Evolutionary conservation across 768 basidiomycete species (phyloP), one percentile per base, ranked within the genome.

Genomic region (Auricularia auricula-judae): DNA sequence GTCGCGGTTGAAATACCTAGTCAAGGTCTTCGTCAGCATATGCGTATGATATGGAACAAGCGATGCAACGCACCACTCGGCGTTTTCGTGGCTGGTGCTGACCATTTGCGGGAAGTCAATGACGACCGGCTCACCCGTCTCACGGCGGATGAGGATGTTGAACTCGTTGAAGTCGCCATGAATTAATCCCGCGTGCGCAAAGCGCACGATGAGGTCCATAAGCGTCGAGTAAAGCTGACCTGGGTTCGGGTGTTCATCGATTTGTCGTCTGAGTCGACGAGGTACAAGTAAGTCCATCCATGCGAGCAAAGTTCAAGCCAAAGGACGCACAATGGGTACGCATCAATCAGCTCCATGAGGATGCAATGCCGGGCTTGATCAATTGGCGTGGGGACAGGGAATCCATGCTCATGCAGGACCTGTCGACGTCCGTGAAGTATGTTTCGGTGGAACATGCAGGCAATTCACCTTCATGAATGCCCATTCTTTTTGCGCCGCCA

Each of bases 81-180:
- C 97, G 73, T 99, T 97, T 70, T 86, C 85, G 68, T 99, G 97
- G 59, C 93, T 90, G 34, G 91, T 95, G 79, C 90, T 93, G 75
- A 98, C 93, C 96, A 98, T 98, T 78, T 99, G 97, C 7, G 97
- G 97, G 74, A 99, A 99, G 78, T 99, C 97, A 70, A 99, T 99
- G 53, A 99, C 85, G 62, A 98, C 76, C 5, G 95, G 91, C 70
- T 92, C 86, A 11, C 83, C 83, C 56, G 75, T 78, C 63, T 87
- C 86, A 58, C 90, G 84, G 43, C 84, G 83, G 69, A 99, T 93
- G 66, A 99, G 85, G 68, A 99, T 94, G 74, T 99, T 98, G 80
- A 98, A 99, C 72, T 99, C 97, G 76, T 99, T 99, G 77, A 91
- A 99, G 70, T 99, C 97, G 51, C 97, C 95, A 71, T 99, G 97